Conservation (phyloP, 2,329 filamentous ascomycete species). For the Ophiostoma himal-ulmi region DNA sequence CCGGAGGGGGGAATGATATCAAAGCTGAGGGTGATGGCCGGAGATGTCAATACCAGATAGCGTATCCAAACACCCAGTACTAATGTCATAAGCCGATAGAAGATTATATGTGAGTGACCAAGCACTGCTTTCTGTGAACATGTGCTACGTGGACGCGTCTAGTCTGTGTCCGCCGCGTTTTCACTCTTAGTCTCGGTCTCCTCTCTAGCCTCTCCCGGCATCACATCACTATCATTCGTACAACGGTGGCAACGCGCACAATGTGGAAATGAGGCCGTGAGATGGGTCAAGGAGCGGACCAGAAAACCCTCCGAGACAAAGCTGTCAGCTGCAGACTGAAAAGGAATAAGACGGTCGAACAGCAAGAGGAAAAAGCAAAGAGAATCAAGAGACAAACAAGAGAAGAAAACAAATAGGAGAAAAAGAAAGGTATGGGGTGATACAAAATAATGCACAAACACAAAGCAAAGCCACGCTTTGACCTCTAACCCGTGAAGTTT, state of each 20-base stretch:
- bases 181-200: background rate
- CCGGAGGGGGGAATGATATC: background rate
- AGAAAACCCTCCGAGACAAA: conserved; percentile 5
- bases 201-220: too few relatives aligned
- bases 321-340: background rate
- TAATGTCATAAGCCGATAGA: too few relatives aligned
- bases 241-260: background rate
- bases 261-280: background rate
- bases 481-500: background rate
- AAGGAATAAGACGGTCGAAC: background rate
- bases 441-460: background rate
- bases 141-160: background rate
- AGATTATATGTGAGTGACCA: background rate
- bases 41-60: too few relatives aligned
- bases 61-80: too few relatives aligned
- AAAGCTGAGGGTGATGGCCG: background rate
- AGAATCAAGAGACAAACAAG: background rate
- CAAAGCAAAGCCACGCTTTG: background rate
- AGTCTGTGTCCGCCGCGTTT: background rate
- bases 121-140: background rate
- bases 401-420: background rate
- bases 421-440: background rate
- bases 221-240: background rate
- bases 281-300: background rate
- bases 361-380: too few relatives aligned